Conservation (phyloP, 805 yeast species). For the Candida sphagnicola region DNA sequence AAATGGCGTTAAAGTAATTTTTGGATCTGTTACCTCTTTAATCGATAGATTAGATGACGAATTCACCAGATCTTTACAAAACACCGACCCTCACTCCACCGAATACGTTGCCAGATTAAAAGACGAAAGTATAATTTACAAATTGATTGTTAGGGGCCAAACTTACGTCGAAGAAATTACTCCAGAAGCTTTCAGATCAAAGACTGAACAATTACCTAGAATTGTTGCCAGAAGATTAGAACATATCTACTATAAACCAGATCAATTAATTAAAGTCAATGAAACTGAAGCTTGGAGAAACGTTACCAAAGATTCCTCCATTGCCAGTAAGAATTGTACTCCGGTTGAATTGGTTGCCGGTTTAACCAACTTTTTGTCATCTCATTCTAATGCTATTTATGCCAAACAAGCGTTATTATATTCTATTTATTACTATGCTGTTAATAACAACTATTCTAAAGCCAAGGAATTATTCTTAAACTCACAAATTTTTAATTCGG, state of each 20-base stretch:
- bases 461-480: conserved; percentile 86
- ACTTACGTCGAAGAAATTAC: conserved; percentile 70
- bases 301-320: conserved; percentile 24
- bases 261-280: conserved; percentile 59
- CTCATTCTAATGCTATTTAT: conserved; percentile 63
- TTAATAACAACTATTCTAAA: conserved; percentile 74
- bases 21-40: conserved; percentile 81
- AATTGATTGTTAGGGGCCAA: conserved; percentile 78
- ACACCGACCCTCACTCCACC: conserved; percentile 90
- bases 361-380: conserved; percentile 61
- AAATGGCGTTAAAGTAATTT: conserved; percentile 64
- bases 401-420: conserved; percentile 81
- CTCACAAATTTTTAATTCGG: conserved; percentile 80
- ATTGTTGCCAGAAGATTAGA: conserved; percentile 81
- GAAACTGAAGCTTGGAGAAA: conserved; percentile 76
- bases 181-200: conserved; percentile 34
- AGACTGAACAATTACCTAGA: conserved; percentile 59
- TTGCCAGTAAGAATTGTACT: conserved; percentile 30
- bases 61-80: conserved; percentile 79
- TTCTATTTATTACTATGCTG: conserved; percentile 87
- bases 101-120: conserved; percentile 88
- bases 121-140: conserved; percentile 78
- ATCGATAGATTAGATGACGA: conserved; percentile 96
- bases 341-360: conserved; percentile 54
- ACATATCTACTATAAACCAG: conserved; percentile 90